Evolutionary conservation across 345 rosid species (phyloP).

Genomic region (Citrus inodora): DNA sequence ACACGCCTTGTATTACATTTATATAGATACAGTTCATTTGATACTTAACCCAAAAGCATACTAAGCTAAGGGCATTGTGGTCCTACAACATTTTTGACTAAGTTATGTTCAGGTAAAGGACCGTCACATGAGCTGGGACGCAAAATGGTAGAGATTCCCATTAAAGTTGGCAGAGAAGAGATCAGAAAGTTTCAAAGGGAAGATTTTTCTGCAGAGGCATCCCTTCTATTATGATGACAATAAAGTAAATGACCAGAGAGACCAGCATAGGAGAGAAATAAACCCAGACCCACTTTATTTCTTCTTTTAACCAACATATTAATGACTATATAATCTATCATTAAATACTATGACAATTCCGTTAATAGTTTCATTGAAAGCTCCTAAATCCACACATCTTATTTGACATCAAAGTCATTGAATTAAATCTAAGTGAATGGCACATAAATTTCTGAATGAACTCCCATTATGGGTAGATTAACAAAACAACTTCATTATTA

Average conservation of each 20-base stretch:
- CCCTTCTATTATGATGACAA: neutral
- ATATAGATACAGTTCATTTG: conserved; percentile 10
- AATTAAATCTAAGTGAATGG: neutral
- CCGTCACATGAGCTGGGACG: conserved; percentile 57
- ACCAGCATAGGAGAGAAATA: conserved; percentile 12
- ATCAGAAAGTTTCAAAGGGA: conserved; percentile 18
- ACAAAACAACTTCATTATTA: neutral
- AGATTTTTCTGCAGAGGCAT: conserved; percentile 6
- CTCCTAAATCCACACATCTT: neutral
- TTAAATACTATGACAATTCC: neutral
- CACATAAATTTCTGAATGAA: neutral
- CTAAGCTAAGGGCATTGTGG: conserved; percentile 34
- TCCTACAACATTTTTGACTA: conserved; percentile 17
- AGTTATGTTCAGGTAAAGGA: conserved; percentile 13
- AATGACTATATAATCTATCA: conserved; percentile 2
- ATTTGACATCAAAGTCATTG: neutral
- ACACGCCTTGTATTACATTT: conserved; percentile 11
- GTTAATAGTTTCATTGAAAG: neutral
- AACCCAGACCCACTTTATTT: conserved; percentile 1
- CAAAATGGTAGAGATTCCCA: conserved; percentile 39
- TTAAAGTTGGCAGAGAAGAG: conserved; percentile 20
- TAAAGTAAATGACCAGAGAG: neutral
- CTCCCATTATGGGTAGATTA: neutral
- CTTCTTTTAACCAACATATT: neutral
- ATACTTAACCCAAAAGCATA: neutral